Evolutionary conservation across 345 rosid genomes (phyloP).

Genomic region (Gossypioides kirkii): DNA sequence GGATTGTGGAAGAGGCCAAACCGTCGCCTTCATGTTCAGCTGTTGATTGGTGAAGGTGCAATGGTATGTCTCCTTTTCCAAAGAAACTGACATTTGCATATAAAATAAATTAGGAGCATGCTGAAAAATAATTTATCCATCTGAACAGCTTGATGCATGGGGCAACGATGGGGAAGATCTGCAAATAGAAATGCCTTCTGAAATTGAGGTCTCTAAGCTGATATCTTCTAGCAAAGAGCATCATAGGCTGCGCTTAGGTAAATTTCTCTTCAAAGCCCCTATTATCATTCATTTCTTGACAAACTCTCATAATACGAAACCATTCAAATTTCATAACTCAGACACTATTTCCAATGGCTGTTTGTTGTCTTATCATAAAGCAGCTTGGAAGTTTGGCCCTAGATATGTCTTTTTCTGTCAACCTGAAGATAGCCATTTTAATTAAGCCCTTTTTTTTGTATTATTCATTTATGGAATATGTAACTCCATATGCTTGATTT

Average conservation of each 20-base stretch:
- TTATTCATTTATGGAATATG: neutral
- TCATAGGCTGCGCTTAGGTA: constrained; percentile 56
- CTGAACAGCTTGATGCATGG: constrained; percentile 65
- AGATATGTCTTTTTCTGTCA: neutral
- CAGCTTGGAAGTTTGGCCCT: neutral
- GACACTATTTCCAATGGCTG: neutral
- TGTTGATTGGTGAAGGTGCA: constrained; percentile 82
- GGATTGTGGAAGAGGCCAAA: constrained; percentile 84
- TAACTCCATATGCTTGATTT: neutral
- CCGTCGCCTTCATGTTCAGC: constrained; percentile 55
- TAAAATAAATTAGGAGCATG: neutral
- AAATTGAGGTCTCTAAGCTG: constrained; percentile 38
- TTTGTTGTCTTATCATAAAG: neutral
- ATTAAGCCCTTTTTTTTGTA: neutral
- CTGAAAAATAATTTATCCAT: neutral
- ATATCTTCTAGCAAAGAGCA: constrained; percentile 46
- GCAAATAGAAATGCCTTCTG: constrained; percentile 57
- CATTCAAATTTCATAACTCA: neutral
- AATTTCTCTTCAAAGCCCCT: constrained; percentile 7
- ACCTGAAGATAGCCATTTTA: neutral
- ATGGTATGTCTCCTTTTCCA: constrained; percentile 38
- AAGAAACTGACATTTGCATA: neutral
- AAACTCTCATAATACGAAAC: neutral
- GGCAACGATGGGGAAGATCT: constrained; percentile 80
- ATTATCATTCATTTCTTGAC: neutral